phyloP scores from a whole-genome alignment of 192 early-diverging fungal genomes.

The Geosiphon pyriformis region DNA sequence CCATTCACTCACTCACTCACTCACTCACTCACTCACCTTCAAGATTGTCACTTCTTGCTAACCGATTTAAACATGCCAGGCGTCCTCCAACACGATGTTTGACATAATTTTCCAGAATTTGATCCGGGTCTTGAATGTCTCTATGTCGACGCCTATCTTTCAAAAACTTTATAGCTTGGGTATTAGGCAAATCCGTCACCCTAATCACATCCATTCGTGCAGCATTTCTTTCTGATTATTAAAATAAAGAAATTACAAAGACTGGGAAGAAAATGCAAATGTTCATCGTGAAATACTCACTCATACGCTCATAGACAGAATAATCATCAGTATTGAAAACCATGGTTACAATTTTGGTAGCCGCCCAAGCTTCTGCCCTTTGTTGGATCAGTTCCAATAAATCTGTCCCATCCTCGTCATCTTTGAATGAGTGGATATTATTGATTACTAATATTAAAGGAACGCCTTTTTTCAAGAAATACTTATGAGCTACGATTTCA shows the following conservation, averaged over 20 bases:
- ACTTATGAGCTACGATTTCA: slow-evolving; percentile 13
- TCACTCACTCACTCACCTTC: slow-evolving; percentile 4
- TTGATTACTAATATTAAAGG: slow-evolving; percentile 20
- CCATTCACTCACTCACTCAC: no score
- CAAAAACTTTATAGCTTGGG: slow-evolving; percentile 5
- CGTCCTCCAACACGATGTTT: slow-evolving; percentile 13
- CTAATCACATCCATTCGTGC: slow-evolving; percentile 22
- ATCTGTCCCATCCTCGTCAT: slow-evolving; percentile 21
- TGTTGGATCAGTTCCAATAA: slow-evolving; percentile 21
- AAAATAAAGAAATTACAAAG: neutral
- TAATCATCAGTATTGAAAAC: slow-evolving; percentile 26
- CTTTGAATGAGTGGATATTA: slow-evolving; percentile 25
- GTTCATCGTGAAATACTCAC: slow-evolving; percentile 1
- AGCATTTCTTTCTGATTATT: slow-evolving; percentile 18
- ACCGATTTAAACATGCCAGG: slow-evolving; percentile 11
- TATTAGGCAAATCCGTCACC: neutral
- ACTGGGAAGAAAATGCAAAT: neutral
- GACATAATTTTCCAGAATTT: neutral
- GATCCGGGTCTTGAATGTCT: neutral
- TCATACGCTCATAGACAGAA: slow-evolving; percentile 18
- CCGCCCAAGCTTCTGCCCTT: slow-evolving; percentile 24
- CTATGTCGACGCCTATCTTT: neutral
- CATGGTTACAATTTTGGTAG: slow-evolving; percentile 8
- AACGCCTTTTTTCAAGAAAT: neutral
- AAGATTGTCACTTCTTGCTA: slow-evolving; percentile 14